These are phyloP conservation scores for Talaromyces sp. DNA, from an alignment of 2,329 filamentous ascomycete species.

Conservation along the genomic window DNA sequence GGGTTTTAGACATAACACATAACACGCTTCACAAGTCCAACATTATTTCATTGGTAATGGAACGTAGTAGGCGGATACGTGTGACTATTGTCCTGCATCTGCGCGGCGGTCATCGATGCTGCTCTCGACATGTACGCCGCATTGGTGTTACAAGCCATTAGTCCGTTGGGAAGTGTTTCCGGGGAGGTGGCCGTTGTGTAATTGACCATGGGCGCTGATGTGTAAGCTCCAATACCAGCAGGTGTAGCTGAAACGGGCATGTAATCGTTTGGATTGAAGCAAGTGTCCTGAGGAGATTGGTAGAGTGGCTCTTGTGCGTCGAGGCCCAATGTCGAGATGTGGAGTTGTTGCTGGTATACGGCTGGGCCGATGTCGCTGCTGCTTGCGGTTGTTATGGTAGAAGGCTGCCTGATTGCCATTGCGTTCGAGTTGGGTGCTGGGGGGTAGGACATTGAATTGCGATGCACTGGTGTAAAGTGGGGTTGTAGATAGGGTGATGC, in stretches of 20 bases:
- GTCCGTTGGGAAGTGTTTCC: not conserved
- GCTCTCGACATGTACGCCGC: not conserved
- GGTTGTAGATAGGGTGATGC: slow-evolving; percentile 8
- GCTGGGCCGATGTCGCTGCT: not conserved
- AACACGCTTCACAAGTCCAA: not conserved
- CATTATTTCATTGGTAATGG: not conserved
- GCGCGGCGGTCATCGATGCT: not conserved
- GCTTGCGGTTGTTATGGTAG: not conserved
- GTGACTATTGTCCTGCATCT: not conserved
- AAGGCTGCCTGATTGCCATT: slow-evolving; percentile 9
- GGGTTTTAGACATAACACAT: not conserved
- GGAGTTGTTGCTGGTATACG: not conserved
- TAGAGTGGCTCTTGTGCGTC: slow-evolving; percentile 25
- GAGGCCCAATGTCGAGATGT: slow-evolving; percentile 27
- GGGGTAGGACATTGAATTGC: slow-evolving; percentile 24
- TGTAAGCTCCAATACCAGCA: slow-evolving; percentile 6
- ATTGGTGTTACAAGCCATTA: not conserved
- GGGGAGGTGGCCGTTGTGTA: slow-evolving; percentile 13
- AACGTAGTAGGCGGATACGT: not conserved
- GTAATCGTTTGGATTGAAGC: slow-evolving; percentile 22
- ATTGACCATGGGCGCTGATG: slow-evolving; percentile 12
- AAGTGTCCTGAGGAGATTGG: slow-evolving; percentile 26
- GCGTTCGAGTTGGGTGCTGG: slow-evolving; percentile 20
- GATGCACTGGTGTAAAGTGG: slow-evolving; percentile 17
- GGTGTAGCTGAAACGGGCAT: slow-evolving; percentile 12